Base-by-base conservation (phyloP, 495 filamentous ascomycete species). In the Elaphomyces granulatus region DNA sequence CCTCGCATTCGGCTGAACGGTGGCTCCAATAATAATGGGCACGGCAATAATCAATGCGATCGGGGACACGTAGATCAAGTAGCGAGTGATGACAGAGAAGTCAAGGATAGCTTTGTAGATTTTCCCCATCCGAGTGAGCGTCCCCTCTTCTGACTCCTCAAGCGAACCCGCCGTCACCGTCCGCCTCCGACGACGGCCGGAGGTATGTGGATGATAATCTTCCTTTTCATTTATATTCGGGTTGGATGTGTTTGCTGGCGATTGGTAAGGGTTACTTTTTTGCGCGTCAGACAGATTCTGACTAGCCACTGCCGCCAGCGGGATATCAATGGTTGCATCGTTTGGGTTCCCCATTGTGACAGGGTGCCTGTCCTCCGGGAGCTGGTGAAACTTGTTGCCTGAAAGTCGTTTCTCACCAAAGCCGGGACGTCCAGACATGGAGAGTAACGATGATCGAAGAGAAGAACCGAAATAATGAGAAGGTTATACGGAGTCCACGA, bases 41-140 rank as follows among this genome's bases (percentile, higher is more conserved):
- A 85, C 60, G 2, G 86, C 81, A 43, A 98, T 74, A 17, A 83
- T 53, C 2, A 79, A 10, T 20, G 74, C 83, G 20, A 96, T 54
- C 1, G 90, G 90, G 14, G 83, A 54, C 40, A 96, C 75, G 54
- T 94, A 95, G 37, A 98, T 68, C 34, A 94, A 65, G 51, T 96
- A 98, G 19, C 87, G 75, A 37, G 81, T 93, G 48, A 93, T 53
- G 50, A 88, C 73, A 12, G 82, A 88, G 59, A 85, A 93, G 52
- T 82, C 75, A 48, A 90, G 57, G 37, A 98, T 74, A 52, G 77
- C 85, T 51, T 79, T 70, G 58, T 95, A 98, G 43, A 98, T 57
- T 43, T 64, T 75, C n/a, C 90, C 90, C 77, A 98, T 81, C 35
- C 68, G 67, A 41, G 77, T 95, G 47, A 95, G 53, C 3, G 70